A percentile compares a stretch with the other conserved stretches of the same genome.
Conservation (phyloP, 1,139 yeast species). For the Lodderomyces parapsilosis region DNA sequence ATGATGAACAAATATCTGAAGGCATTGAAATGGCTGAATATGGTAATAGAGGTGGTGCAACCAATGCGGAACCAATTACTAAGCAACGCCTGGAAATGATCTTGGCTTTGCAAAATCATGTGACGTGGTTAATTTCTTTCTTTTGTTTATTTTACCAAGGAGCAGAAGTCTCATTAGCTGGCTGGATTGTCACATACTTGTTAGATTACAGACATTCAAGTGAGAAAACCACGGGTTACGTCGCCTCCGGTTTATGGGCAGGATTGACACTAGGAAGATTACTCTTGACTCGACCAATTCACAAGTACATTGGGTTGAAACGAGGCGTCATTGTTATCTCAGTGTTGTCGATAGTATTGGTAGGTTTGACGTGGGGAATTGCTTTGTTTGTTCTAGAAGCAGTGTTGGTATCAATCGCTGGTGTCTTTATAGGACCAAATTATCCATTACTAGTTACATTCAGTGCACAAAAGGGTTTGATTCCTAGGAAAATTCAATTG, state of each 20-base stretch:
- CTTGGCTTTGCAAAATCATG: constrained; percentile 37
- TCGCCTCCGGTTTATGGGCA: constrained; percentile 71
- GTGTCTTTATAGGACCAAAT: constrained; percentile 53
- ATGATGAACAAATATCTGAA: constrained; percentile 12
- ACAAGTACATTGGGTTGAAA: constrained; percentile 47
- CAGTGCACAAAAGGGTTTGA: constrained; percentile 33
- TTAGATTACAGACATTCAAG: constrained; percentile 54
- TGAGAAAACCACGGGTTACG: constrained; percentile 51
- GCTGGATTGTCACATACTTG: constrained; percentile 69
- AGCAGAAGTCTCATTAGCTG: constrained; percentile 65
- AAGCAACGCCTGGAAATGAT: constrained; percentile 15
- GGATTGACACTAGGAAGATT: constrained; percentile 66
- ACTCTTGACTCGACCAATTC: constrained; percentile 40
- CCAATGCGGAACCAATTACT: background rate
- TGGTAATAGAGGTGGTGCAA: constrained; percentile 1
- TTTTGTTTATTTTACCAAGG: constrained; percentile 66
- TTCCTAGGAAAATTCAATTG: constrained; percentile 56
- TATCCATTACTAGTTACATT: constrained; percentile 54
- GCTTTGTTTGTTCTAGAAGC: constrained; percentile 42
- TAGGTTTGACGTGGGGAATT: constrained; percentile 47
- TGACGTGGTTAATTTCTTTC: constrained; percentile 56
- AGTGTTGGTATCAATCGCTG: constrained; percentile 46
- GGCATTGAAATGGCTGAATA: constrained; percentile 6
- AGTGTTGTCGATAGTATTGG: constrained; percentile 32
- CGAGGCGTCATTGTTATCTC: constrained; percentile 42